phyloP scores from a whole-genome alignment of 768 basidiomycete genomes.

The Mrakia gelida region DNA sequence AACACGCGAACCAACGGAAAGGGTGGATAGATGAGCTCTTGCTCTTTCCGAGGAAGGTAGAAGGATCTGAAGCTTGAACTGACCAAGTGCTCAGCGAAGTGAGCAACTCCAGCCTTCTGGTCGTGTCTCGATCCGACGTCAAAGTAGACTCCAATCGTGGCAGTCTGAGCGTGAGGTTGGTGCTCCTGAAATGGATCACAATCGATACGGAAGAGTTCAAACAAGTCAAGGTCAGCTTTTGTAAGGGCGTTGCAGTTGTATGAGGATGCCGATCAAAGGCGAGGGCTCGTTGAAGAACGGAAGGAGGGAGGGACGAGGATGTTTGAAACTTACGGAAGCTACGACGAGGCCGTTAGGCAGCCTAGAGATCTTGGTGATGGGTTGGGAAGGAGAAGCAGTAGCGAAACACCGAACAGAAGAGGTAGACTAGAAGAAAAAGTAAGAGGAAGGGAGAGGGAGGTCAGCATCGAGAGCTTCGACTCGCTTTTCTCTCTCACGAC shows the following conservation, averaged over 20 bases:
- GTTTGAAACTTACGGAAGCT: constrained; percentile 57
- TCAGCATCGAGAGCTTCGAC: not conserved
- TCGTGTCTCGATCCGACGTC: constrained; percentile 97
- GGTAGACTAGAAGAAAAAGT: not conserved
- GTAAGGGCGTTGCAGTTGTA: not conserved
- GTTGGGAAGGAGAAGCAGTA: constrained; percentile 26
- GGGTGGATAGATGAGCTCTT: not conserved
- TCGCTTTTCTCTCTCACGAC: not conserved
- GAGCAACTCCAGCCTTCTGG: constrained; percentile 91
- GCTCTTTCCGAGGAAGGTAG: not conserved
- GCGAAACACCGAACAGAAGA: constrained; percentile 19
- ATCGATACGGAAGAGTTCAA: not conserved
- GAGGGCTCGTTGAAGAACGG: not conserved
- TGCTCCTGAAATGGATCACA: constrained; percentile 20
- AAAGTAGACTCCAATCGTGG: constrained; percentile 99
- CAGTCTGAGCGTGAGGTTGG: constrained; percentile 77
- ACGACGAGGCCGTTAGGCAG: constrained; percentile 92
- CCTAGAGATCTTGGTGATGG: constrained; percentile 74
- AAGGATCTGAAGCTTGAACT: not conserved
- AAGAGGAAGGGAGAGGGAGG: not conserved
- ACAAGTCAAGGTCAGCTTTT: not conserved
- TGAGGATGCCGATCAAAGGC: constrained; percentile 4
- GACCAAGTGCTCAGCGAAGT: constrained; percentile 72
- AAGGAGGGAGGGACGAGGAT: not conserved
- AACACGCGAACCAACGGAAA: not conserved